These are phyloP conservation scores for Backusella tuberculispora DNA, from an alignment of 192 early-diverging fungal genomes.

Conservation along the genomic window DNA sequence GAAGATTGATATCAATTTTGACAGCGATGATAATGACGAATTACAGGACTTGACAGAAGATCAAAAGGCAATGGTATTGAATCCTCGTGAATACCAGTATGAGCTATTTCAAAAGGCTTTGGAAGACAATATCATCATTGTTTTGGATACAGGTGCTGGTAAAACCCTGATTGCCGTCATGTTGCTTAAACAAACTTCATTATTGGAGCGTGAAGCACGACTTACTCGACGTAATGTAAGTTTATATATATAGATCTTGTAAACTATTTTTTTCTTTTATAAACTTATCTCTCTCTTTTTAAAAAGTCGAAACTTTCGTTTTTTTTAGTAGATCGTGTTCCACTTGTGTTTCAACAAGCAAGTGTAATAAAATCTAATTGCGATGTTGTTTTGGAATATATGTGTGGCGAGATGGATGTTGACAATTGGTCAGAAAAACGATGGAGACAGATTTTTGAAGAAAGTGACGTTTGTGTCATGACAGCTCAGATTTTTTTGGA, in stretches of 20 bases:
- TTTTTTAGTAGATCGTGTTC: slow-evolving; percentile 88
- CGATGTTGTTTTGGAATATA: slow-evolving; percentile 58
- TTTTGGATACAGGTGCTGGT: slow-evolving; percentile 92
- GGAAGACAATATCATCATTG: slow-evolving; percentile 79
- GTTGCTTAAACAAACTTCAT: slow-evolving; percentile 77
- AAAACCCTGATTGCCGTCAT: slow-evolving; percentile 91
- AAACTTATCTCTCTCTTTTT: not conserved
- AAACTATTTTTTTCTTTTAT: slow-evolving; percentile 3
- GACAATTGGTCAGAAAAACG: slow-evolving; percentile 61
- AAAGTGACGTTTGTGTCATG: slow-evolving; percentile 79
- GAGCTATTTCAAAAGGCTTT: slow-evolving; percentile 73
- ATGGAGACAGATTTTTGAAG: slow-evolving; percentile 65
- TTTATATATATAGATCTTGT: not conserved
- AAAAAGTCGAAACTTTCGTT: slow-evolving; percentile 58
- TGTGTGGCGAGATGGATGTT: slow-evolving; percentile 70
- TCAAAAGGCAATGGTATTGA: slow-evolving; percentile 25
- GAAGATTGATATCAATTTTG: slow-evolving; percentile 20
- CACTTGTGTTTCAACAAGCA: slow-evolving; percentile 86
- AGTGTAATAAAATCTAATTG: slow-evolving; percentile 75
- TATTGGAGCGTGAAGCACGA: slow-evolving; percentile 40
- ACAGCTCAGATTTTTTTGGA: slow-evolving; percentile 88
- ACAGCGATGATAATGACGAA: slow-evolving; percentile 19
- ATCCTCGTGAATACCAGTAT: slow-evolving; percentile 81
- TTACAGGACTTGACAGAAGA: not conserved
- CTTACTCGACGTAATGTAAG: slow-evolving; percentile 44